A percentile compares a stretch with the other conserved stretches of the same genome.
Conservation (phyloP, 2,329 filamentous ascomycete species). For the Sphaerulina populicola region DNA sequence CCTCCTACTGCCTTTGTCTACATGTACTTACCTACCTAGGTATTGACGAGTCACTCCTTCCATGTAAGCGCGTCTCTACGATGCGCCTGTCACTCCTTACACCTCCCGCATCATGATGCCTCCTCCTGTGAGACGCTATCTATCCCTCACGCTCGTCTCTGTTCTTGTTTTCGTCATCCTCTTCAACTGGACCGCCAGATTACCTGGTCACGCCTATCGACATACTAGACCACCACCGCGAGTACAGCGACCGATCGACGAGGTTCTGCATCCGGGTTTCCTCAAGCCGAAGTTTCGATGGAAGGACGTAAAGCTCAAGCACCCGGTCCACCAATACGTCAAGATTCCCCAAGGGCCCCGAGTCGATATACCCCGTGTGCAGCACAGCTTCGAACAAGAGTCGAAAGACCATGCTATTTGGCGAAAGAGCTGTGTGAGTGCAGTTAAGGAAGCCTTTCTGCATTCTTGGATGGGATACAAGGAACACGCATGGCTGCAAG, state of each 20-base stretch:
- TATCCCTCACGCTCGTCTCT: constrained; percentile 19
- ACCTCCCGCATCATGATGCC: constrained; percentile 21
- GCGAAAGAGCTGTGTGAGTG: constrained; percentile 54
- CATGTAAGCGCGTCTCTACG: neutral
- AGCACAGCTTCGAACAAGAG: constrained; percentile 62
- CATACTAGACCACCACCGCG: neutral
- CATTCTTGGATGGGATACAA: constrained; percentile 79
- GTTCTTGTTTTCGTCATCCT: constrained; percentile 21
- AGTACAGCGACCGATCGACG: constrained; percentile 14
- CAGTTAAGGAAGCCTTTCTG: constrained; percentile 65
- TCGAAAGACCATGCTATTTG: constrained; percentile 50
- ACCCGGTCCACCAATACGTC: constrained; percentile 64
- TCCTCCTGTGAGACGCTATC: constrained; percentile 25
- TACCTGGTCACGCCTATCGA: neutral
- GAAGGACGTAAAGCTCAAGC: constrained; percentile 37
- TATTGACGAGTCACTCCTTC: neutral
- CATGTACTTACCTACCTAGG: too few species aligned
- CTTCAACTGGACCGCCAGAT: constrained; percentile 5
- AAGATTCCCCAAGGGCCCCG: constrained; percentile 62
- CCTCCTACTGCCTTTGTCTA: neutral
- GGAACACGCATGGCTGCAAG: constrained; percentile 70
- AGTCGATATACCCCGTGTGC: constrained; percentile 64
- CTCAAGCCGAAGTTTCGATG: constrained; percentile 28
- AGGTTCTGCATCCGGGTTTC: constrained; percentile 22
- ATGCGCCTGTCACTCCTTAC: neutral